Evolutionary conservation across 2,329 filamentous ascomycete genomes (phyloP).

Genomic region (Monosporascus sp.): DNA sequence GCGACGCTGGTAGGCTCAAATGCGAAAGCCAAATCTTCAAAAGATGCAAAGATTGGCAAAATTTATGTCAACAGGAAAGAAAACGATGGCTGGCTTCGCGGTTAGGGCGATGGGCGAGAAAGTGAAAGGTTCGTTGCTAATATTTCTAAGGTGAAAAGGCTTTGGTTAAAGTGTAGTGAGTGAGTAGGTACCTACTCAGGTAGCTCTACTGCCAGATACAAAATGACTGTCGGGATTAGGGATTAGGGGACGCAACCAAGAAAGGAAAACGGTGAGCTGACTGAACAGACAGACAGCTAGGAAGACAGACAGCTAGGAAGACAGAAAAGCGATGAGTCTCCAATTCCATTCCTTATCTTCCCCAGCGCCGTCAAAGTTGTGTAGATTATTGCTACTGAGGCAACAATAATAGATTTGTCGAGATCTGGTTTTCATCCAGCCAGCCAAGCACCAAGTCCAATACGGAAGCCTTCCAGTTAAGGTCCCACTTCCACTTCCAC

Average conservation of each 20-base stretch:
- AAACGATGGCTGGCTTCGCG: neutral
- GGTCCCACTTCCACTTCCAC: neutral
- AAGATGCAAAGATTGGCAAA: neutral
- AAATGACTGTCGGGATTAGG: neutral
- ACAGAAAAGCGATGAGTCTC: too few relatives aligned
- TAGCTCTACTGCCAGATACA: neutral
- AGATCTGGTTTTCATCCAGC: constrained; percentile 13
- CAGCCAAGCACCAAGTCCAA: constrained; percentile 5
- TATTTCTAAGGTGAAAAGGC: neutral
- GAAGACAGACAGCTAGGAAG: too few relatives aligned
- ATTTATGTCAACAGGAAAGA: neutral
- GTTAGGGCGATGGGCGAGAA: neutral
- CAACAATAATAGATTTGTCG: neutral
- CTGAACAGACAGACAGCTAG: too few relatives aligned
- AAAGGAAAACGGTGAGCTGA: too few relatives aligned
- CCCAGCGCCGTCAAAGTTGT: too few relatives aligned
- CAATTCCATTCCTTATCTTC: too few relatives aligned
- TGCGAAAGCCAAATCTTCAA: neutral
- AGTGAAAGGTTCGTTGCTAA: neutral
- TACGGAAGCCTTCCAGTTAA: neutral
- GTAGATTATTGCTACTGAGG: neutral
- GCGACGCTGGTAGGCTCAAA: neutral
- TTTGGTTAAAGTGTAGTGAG: neutral
- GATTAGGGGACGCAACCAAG: too few relatives aligned
- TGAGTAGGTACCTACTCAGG: neutral